phyloP scores from a whole-genome alignment of 306 rosid species.

The Casuarina glauca region DNA sequence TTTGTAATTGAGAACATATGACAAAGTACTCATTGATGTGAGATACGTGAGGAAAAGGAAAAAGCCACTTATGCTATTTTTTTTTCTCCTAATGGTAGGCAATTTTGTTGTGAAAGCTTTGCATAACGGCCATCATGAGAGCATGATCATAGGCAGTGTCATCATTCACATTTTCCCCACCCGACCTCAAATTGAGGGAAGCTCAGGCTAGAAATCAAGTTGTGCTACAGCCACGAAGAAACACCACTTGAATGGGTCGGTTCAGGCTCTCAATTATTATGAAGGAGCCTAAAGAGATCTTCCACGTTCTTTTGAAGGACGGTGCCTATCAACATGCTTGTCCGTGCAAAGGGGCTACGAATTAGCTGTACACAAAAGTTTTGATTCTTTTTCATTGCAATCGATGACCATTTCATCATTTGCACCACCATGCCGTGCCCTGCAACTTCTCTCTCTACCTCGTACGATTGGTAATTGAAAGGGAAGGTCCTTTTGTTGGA shows the following conservation, averaged over 20 bases:
- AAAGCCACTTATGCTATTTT: not conserved
- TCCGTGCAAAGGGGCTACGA: constrained; percentile 40
- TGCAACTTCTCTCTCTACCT: constrained; percentile 9
- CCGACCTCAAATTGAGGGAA: constrained; percentile 52
- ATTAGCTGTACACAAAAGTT: constrained; percentile 29
- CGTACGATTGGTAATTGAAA: constrained; percentile 28
- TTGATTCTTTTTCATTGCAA: constrained; percentile 15
- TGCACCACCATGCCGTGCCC: constrained; percentile 12
- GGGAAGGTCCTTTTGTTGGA: not conserved
- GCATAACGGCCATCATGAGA: constrained; percentile 22
- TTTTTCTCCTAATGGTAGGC: too few relatives aligned
- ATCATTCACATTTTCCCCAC: constrained; percentile 32
- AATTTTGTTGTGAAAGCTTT: constrained; percentile 15
- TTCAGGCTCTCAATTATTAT: constrained; percentile 43
- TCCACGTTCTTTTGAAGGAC: constrained; percentile 32
- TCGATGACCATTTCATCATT: constrained; percentile 48
- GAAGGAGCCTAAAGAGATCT: constrained; percentile 15
- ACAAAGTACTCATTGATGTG: not conserved
- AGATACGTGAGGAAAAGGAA: not conserved
- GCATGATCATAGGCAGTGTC: constrained; percentile 18
- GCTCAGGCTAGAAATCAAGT: constrained; percentile 31
- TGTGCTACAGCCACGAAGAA: constrained; percentile 33
- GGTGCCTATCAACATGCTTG: constrained; percentile 59
- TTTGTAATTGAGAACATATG: not conserved
- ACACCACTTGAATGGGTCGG: constrained; percentile 31